Conservation (phyloP, 1,139 yeast species). For the Taphrina sp. region DNA sequence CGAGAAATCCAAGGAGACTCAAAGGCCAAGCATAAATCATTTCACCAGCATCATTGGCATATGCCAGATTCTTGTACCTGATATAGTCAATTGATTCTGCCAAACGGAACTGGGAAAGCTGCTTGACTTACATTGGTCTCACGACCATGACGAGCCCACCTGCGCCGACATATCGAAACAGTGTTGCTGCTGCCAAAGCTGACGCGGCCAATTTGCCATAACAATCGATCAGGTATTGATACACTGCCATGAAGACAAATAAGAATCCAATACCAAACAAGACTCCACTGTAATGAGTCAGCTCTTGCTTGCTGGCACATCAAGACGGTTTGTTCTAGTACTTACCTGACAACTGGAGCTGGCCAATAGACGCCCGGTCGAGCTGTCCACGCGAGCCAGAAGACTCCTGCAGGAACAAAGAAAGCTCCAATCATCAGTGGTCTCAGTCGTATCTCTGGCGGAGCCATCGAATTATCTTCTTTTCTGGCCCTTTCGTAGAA, state of each 20-base stretch:
- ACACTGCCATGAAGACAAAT: conserved; percentile 46
- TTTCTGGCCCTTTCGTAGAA: conserved; percentile 39
- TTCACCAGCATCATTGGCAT: neutral
- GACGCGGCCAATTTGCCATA: conserved; percentile 71
- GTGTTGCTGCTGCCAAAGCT: conserved; percentile 58
- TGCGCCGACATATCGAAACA: conserved; percentile 18
- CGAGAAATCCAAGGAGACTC: conserved; percentile 1
- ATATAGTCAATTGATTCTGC: no score
- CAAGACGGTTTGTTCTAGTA: neutral
- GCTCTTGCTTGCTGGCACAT: neutral
- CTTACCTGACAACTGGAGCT: conserved; percentile 8
- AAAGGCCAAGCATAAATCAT: conserved; percentile 11
- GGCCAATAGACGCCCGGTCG: conserved; percentile 40
- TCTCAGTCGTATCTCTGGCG: conserved; percentile 77
- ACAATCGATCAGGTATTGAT: conserved; percentile 72
- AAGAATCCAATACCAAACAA: conserved; percentile 66
- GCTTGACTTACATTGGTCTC: conserved; percentile 10
- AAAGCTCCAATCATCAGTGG: conserved; percentile 68
- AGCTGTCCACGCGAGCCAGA: conserved; percentile 84
- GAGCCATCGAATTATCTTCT: conserved; percentile 56
- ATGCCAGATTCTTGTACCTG: conserved; percentile 9
- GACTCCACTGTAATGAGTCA: conserved; percentile 41
- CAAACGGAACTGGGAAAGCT: no score
- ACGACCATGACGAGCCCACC: conserved; percentile 17
- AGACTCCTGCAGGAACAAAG: conserved; percentile 63